Evolutionary conservation across 2,329 filamentous ascomycete species (phyloP), one percentile per base, ranked within the genome.

Genomic region (Sporothrix humicola): DNA sequence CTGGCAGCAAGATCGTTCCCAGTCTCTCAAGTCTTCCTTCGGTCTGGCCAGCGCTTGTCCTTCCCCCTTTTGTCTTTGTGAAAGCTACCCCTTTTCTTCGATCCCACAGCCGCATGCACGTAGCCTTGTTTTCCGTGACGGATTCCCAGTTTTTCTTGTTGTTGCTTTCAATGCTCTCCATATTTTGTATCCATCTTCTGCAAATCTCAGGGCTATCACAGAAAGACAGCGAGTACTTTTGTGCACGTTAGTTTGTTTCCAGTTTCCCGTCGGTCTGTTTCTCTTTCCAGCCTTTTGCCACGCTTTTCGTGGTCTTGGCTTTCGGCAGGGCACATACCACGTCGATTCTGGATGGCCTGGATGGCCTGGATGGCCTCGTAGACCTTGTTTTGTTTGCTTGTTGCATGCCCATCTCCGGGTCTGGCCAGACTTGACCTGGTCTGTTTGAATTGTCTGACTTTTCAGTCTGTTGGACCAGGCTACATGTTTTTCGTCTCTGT

Each of bases 181-280:
- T 37, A 37, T 37, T 37, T 37, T 37, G 31, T 37, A 37, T 26
- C 54, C 20, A 23, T n/a, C 20, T 7, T 63, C 59, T n/a, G 15
- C 17, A 37, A 56, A 59, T 20, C 58, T 37, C 58, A 42, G 31
- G 31, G 31, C 31, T 3, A 3, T 3, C 31, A 42, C 52, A 56
- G 9, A 20, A n/a, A 23, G 52, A 9, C 52, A 54, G 2, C 4
- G 37, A 15, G 61, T 66, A 69, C 66, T 69, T 69, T 44, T 23
- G 26, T 54, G 8, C 65, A 15, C 15, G 6, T 23, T 69, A 69
- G 23, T 42, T 52, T 69, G 66, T 42, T 69, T 69, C 66, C 46
- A 23, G 48, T 46, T 17, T 65, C 59, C 13, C 9, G 26, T 26
- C 13, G 26, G n/a, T 26, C 42, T 63, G 46, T 59, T 72, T 61